Base-by-base conservation (phyloP, 805 yeast species). In the Saturnispora besseyi region DNA sequence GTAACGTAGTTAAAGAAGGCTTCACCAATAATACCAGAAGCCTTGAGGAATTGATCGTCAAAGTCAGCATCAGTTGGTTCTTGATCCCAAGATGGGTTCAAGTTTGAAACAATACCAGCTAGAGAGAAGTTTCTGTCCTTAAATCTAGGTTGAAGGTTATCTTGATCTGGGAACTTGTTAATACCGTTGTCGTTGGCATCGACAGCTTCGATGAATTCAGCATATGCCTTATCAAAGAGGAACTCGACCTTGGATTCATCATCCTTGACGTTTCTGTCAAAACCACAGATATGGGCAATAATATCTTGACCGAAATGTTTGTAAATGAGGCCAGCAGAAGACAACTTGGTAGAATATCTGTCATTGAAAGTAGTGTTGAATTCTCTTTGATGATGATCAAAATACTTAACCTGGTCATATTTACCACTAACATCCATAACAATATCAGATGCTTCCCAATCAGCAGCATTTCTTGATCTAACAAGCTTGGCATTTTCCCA, bases 181-280 rank as follows among this genome's bases (percentile, higher is more conserved):
- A 91, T 78, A 61, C 99, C 99, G 62, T 93, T 93, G 66, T 93
- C 99, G 62, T 90, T 87, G 50, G 97, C 99, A 68, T 90, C 99
- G 32, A 93, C 74, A 9, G 96, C 82, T 68, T 93, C 98, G 52
- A 93, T 72, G 60, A 93, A 88, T 55, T 84, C 91, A 51, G 78
- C 76, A 71, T 93, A 93, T n/a, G 91, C 72, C 64, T 85, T 86
- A 37, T 74, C 72, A 65, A 83, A 88, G 43, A 93, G 70, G 31
- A 81, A 66, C 21, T 83, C 84, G 36, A 87, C 67, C 41, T 52
- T 54, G 4, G 18, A 30, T 15, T 42, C 38, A 13, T 54, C 57
- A n/a, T 76, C 72, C 3, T 68, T 58, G 2, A 61, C 59, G 34
- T 69, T 62, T 42, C 61, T 59, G 8, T 63, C 59, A 3, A 68